phyloP scores from a whole-genome alignment of 345 rosid genomes.

The Boechera stricta region DNA sequence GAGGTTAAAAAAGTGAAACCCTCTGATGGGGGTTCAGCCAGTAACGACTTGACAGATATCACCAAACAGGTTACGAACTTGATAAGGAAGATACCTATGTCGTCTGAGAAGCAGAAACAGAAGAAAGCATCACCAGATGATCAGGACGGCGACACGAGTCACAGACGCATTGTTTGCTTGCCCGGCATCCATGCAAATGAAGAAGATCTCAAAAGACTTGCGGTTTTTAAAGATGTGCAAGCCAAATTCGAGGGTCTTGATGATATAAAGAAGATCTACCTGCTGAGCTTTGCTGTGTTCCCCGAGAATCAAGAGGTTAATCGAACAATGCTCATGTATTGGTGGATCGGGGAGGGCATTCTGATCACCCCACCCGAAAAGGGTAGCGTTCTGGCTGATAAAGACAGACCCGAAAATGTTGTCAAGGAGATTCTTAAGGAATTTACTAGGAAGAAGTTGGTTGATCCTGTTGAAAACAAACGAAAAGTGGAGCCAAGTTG shows the following conservation, averaged over 20 bases:
- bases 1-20: not conserved
- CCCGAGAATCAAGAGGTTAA: conserved; percentile 54
- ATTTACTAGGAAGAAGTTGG: conserved; percentile 39
- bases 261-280: conserved; percentile 22
- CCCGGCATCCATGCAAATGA: conserved; percentile 31
- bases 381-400: too few relatives aligned
- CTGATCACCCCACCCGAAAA: too few relatives aligned
- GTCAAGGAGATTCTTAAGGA: conserved; percentile 35
- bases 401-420: conserved; percentile 1
- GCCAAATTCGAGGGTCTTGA: conserved; percentile 24
- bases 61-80: not conserved
- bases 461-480: conserved; percentile 47
- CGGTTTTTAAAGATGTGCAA: conserved; percentile 6
- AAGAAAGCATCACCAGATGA: not conserved
- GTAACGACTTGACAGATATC: not conserved
- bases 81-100: not conserved
- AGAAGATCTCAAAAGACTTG: conserved; percentile 1
- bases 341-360: conserved; percentile 66
- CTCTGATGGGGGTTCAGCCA: not conserved
- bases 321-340: conserved; percentile 53
- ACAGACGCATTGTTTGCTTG: conserved; percentile 15
- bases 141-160: not conserved
- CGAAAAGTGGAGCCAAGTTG: conserved; percentile 33
- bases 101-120: not conserved
- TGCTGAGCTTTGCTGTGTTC: conserved; percentile 56